Evolutionary conservation across 1,139 yeast species (phyloP).

Genomic region (Sugiyamaella japonica): DNA sequence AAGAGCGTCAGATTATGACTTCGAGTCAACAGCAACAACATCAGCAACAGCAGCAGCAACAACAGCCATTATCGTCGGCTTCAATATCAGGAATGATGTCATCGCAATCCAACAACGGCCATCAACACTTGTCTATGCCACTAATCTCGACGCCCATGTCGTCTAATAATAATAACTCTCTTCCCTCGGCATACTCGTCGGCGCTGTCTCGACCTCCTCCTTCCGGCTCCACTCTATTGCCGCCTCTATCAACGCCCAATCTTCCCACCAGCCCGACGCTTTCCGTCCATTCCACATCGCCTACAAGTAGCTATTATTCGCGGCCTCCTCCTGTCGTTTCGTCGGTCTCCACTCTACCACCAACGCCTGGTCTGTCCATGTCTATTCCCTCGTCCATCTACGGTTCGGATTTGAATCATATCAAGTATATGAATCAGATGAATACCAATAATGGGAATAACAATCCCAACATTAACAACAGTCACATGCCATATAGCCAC

Average conservation of each 20-base stretch:
- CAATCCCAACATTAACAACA: not conserved
- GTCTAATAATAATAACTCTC: not conserved
- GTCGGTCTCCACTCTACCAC: conserved; percentile 4
- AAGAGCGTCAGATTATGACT: conserved; percentile 13
- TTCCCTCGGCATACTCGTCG: not conserved
- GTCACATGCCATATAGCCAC: conserved; percentile 13
- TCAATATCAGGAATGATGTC: not conserved
- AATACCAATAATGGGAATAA: not conserved
- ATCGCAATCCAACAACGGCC: too few species aligned
- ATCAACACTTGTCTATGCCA: too few species aligned
- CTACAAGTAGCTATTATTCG: conserved; percentile 14
- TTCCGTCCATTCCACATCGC: conserved; percentile 15
- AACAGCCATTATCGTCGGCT: not conserved
- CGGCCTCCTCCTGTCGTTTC: conserved; percentile 11
- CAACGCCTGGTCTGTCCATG: conserved; percentile 6
- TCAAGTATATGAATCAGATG: conserved; percentile 15
- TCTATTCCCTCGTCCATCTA: conserved; percentile 12
- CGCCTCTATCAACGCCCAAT: conserved; percentile 9
- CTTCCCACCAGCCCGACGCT: conserved; percentile 16
- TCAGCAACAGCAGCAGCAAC: too few species aligned
- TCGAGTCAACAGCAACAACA: not conserved
- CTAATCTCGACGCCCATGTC: too few species aligned
- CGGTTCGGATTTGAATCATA: conserved; percentile 16
- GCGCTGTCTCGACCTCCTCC: conserved; percentile 14
- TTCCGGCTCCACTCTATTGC: conserved; percentile 8